Evolutionary conservation across 176 grass and related monocot species (phyloP).

Genomic region (Elaeis guineensis): DNA sequence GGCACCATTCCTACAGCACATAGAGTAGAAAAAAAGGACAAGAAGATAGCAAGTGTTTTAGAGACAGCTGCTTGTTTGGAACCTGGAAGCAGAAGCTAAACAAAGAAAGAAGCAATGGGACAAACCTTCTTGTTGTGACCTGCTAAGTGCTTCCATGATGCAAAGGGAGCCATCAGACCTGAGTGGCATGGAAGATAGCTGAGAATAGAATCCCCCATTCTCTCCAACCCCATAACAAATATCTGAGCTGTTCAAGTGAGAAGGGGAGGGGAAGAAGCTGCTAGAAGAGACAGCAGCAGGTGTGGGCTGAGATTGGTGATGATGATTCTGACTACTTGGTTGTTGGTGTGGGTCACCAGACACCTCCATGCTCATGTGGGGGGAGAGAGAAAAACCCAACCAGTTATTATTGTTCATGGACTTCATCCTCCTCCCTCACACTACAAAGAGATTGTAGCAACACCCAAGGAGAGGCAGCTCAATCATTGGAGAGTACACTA

Average conservation of each 20-base stretch:
- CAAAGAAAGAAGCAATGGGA: slow-evolving; percentile 2
- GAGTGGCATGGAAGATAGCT: slow-evolving; percentile 69
- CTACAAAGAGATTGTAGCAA: slow-evolving; percentile 4
- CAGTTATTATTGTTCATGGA: slow-evolving; percentile 65
- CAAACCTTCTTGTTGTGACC: slow-evolving; percentile 52
- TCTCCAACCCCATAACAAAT: slow-evolving; percentile 26
- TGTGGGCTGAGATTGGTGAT: slow-evolving; percentile 29
- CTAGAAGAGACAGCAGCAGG: slow-evolving; percentile 36
- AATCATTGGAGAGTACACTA: slow-evolving; percentile 90
- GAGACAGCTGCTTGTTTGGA: background rate
- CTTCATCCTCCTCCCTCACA: slow-evolving; percentile 44
- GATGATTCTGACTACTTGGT: slow-evolving; percentile 33
- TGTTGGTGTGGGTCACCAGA: slow-evolving; percentile 25
- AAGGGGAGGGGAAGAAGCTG: slow-evolving; percentile 4
- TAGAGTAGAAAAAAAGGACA: slow-evolving; percentile 2
- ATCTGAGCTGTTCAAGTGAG: background rate
- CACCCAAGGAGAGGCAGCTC: slow-evolving; percentile 22
- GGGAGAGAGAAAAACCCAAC: slow-evolving; percentile 86
- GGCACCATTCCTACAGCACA: slow-evolving; percentile 41
- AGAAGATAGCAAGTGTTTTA: background rate
- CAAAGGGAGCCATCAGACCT: slow-evolving; percentile 85
- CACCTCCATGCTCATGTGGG: slow-evolving; percentile 49
- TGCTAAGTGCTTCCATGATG: slow-evolving; percentile 57
- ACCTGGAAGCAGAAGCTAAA: slow-evolving; percentile 6
- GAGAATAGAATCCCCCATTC: slow-evolving; percentile 47